phyloP scores from a whole-genome alignment of 495 filamentous ascomycete genomes.

The Collariella sp. region DNA sequence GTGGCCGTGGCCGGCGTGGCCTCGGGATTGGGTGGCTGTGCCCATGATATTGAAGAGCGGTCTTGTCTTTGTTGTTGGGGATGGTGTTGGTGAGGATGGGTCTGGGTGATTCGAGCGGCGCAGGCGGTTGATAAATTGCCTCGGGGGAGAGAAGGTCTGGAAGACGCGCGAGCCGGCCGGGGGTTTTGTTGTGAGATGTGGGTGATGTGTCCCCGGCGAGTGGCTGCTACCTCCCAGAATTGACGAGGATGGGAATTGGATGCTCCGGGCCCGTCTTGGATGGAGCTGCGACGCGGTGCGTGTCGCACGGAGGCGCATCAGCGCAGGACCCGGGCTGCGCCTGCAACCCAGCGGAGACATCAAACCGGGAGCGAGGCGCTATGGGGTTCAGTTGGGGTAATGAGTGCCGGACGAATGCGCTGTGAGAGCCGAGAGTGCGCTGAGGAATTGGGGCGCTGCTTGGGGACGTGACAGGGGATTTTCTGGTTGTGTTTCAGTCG shows the following conservation, averaged over 20 bases:
- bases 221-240: too few relatives aligned
- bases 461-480: not conserved
- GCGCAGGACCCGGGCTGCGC: slow-evolving; percentile 16
- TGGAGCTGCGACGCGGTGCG: slow-evolving; percentile 14
- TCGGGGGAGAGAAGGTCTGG: slow-evolving; percentile 23
- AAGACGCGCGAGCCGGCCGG: slow-evolving; percentile 18
- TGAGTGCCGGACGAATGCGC: not conserved
- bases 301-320: slow-evolving; percentile 28
- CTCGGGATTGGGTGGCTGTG: slow-evolving; percentile 29
- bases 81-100: slow-evolving; percentile 1
- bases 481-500: not conserved
- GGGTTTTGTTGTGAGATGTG: slow-evolving; percentile 10
- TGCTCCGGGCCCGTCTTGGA: slow-evolving; percentile 15
- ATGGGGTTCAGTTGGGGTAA: not conserved
- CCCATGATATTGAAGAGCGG: slow-evolving; percentile 28
- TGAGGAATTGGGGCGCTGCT: not conserved
- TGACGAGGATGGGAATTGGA: slow-evolving; percentile 13
- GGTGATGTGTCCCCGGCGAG: slow-evolving; percentile 33
- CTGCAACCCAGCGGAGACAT: slow-evolving; percentile 17
- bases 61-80: slow-evolving; percentile 16
- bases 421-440: not conserved
- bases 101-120: slow-evolving; percentile 12
- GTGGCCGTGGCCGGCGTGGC: slow-evolving; percentile 29
- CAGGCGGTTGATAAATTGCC: slow-evolving; percentile 20
- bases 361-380: slow-evolving; percentile 3